Conservation (phyloP, 2,329 filamentous ascomycete genomes). For the Hypocreales sp. region DNA sequence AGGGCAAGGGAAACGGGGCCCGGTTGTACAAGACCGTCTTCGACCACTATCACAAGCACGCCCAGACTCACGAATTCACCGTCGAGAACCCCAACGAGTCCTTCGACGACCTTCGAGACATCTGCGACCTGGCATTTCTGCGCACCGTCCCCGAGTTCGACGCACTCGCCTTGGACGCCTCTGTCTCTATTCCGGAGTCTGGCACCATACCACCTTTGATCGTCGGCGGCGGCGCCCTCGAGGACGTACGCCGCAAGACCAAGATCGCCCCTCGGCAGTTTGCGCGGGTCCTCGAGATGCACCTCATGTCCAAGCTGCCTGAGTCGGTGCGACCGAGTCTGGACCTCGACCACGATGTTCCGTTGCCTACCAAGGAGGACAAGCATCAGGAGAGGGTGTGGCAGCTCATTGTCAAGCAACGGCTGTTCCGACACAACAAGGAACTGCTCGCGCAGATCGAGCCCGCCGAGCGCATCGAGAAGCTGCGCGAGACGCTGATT, state of each 20-base stretch:
- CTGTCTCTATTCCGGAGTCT: constrained; percentile 30
- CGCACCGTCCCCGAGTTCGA: constrained; percentile 42
- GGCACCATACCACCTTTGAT: constrained; percentile 34
- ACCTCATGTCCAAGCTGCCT: constrained; percentile 47
- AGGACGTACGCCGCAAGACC: constrained; percentile 38
- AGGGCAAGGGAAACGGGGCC: constrained; percentile 63
- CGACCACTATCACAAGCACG: constrained; percentile 46
- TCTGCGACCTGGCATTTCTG: constrained; percentile 54
- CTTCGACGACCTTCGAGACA: constrained; percentile 67
- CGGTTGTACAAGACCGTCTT: constrained; percentile 74
- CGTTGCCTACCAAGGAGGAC: constrained; percentile 33
- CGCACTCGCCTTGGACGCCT: constrained; percentile 37
- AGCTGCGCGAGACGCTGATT: constrained; percentile 52
- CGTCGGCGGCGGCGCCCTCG: constrained; percentile 39
- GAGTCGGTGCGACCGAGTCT: constrained; percentile 37
- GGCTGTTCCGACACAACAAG: constrained; percentile 61
- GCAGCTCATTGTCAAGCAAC: constrained; percentile 60
- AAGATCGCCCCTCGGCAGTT: constrained; percentile 74
- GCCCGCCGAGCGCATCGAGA: constrained; percentile 49
- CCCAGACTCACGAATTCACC: constrained; percentile 66
- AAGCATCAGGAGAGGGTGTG: constrained; percentile 53
- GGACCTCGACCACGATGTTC: constrained; percentile 24
- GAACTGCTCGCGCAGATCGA: constrained; percentile 58
- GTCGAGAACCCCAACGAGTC: constrained; percentile 87
- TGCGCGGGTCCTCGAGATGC: constrained; percentile 58